Evolutionary conservation across 2,329 filamentous ascomycete genomes (phyloP).

Genomic region (Didymella lethalis): DNA sequence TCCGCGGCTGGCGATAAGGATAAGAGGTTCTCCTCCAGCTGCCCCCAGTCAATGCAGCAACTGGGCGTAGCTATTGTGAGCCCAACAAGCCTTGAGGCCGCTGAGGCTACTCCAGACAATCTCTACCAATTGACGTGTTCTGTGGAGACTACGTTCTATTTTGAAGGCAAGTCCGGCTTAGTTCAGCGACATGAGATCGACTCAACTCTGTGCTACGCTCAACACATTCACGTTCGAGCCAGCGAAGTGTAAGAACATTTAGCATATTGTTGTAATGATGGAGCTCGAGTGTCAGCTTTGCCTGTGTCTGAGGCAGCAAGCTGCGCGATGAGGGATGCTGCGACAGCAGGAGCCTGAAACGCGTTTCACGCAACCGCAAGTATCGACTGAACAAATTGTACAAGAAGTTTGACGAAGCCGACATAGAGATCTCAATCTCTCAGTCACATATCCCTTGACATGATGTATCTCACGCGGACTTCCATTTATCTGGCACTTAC

Average conservation of each 20-base stretch:
- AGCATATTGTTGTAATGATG: neutral
- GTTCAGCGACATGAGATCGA: too few species aligned
- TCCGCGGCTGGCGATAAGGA: slow-evolving; percentile 7
- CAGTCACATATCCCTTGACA: neutral
- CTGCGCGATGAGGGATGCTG: slow-evolving; percentile 10
- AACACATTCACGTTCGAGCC: neutral
- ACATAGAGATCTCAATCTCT: neutral
- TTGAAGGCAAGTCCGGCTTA: too few species aligned
- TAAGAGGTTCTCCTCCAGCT: neutral
- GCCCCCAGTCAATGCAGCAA: too few species aligned
- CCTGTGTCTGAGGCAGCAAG: slow-evolving; percentile 12
- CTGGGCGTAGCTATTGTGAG: too few species aligned
- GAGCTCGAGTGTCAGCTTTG: neutral
- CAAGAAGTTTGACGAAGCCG: slow-evolving; percentile 3
- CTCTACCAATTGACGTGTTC: too few species aligned
- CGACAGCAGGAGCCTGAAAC: slow-evolving; percentile 22
- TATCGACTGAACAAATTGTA: neutral
- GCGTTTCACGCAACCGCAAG: slow-evolving; percentile 16
- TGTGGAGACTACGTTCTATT: too few species aligned
- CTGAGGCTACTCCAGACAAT: too few species aligned
- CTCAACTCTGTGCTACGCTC: neutral
- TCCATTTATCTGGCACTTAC: neutral
- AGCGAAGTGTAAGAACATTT: neutral
- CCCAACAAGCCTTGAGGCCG: too few species aligned
- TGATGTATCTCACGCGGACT: neutral